Percentiles rank a stretch among this genome's conserved stretches.
These are phyloP conservation scores for Venturia nashicola DNA, from an alignment of 2,329 filamentous ascomycete genomes.

Conservation along the genomic window DNA sequence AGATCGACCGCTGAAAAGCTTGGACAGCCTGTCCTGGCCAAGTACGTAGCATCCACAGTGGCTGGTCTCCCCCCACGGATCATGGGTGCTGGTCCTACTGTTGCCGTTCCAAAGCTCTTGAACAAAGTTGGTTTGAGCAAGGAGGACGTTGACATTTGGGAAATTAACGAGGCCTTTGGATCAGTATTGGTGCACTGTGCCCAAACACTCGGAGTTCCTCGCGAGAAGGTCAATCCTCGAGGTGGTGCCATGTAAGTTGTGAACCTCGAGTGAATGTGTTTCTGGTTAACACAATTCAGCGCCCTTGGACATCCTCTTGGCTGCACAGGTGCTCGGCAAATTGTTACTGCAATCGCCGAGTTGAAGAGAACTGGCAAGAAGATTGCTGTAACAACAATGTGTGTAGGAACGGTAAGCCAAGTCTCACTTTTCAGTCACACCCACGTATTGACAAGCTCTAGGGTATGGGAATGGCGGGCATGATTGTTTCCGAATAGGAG, in stretches of 20 bases:
- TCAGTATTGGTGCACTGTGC: slow-evolving; percentile 31
- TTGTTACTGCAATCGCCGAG: slow-evolving; percentile 85
- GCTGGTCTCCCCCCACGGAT: slow-evolving; percentile 85
- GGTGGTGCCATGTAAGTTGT: slow-evolving; percentile 61
- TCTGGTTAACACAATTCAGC: slow-evolving; percentile 11
- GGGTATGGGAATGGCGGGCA: slow-evolving; percentile 10
- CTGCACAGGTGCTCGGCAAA: slow-evolving; percentile 86
- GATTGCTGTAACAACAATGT: slow-evolving; percentile 91
- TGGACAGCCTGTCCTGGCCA: slow-evolving; percentile 80
- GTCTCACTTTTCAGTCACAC: background rate
- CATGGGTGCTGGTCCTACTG: slow-evolving; percentile 93
- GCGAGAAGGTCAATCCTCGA: slow-evolving; percentile 92
- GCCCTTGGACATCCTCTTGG: slow-evolving; percentile 92
- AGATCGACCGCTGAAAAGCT: slow-evolving; percentile 79
- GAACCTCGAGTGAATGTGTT: background rate
- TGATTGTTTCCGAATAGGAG: slow-evolving; percentile 9
- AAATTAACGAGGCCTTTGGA: slow-evolving; percentile 99
- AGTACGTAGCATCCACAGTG: slow-evolving; percentile 75
- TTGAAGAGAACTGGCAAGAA: slow-evolving; percentile 71
- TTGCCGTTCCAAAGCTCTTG: slow-evolving; percentile 83
- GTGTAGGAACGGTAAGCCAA: slow-evolving; percentile 59
- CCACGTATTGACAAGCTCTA: background rate
- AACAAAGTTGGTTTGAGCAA: slow-evolving; percentile 73
- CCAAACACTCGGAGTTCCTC: slow-evolving; percentile 70
- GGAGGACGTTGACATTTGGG: slow-evolving; percentile 85